Conservation (phyloP, 257 asterid genomes). For the Dorcoceras hygrometricum region DNA sequence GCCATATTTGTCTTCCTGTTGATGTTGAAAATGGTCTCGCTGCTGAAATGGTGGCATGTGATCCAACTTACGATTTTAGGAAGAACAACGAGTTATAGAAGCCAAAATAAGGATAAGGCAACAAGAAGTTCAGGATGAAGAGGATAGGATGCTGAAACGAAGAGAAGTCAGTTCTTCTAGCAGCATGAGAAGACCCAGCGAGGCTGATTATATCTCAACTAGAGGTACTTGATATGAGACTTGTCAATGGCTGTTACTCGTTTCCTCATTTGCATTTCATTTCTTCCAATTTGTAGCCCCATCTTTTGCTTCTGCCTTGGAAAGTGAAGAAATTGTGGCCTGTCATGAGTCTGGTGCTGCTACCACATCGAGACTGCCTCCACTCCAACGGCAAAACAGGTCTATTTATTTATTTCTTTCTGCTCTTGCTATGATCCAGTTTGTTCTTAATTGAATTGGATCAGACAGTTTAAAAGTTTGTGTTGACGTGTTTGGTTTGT, state of each 20-base stretch:
- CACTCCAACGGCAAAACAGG: constrained; percentile 73
- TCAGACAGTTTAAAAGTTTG: neutral
- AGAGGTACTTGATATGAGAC: constrained; percentile 46
- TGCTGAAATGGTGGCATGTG: constrained; percentile 2
- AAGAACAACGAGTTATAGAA: constrained; percentile 95
- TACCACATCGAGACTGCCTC: constrained; percentile 39
- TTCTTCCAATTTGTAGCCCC: constrained; percentile 43
- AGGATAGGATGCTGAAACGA: constrained; percentile 58
- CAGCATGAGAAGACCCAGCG: constrained; percentile 50
- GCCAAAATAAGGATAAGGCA: constrained; percentile 98
- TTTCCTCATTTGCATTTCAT: constrained; percentile 12
- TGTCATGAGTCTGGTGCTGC: constrained; percentile 46
- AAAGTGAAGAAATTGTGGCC: constrained; percentile 53
- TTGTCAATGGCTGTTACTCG: neutral
- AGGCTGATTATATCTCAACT: constrained; percentile 56
- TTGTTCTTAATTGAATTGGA: neutral
- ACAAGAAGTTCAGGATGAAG: constrained; percentile 90
- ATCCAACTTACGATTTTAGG: constrained; percentile 42
- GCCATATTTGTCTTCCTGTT: neutral
- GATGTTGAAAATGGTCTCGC: constrained; percentile 16
- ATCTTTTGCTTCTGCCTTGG: constrained; percentile 58
- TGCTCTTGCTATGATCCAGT: neutral
- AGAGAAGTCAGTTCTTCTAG: constrained; percentile 61
- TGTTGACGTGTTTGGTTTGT: neutral
- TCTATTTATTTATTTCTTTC: constrained; percentile 18